Percentiles rank a stretch among this genome's conserved stretches.
These are phyloP conservation scores for Umbilicaria muhlenbergii DNA, from an alignment of 495 filamentous ascomycete species.

Conservation along the genomic window DNA sequence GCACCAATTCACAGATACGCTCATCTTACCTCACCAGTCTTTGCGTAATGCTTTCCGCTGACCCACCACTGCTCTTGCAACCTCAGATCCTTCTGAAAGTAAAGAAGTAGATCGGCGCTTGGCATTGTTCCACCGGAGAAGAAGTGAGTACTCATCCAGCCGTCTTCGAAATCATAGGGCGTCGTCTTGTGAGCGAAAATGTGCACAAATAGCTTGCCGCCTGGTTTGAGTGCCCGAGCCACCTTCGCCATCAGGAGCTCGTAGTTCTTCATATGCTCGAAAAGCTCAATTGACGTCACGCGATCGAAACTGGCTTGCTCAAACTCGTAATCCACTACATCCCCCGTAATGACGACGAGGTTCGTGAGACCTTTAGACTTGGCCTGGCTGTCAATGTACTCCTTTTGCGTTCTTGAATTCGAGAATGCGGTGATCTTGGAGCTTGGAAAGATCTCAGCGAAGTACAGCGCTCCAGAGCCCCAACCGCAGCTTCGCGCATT, in stretches of 20 bases:
- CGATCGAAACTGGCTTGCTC: slow-evolving; percentile 36
- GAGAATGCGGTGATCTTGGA: slow-evolving; percentile 45
- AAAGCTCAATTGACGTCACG: slow-evolving; percentile 47
- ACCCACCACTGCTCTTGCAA: slow-evolving; percentile 50
- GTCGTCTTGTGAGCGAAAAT: slow-evolving; percentile 43
- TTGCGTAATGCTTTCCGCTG: slow-evolving; percentile 45
- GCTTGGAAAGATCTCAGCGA: slow-evolving; percentile 42
- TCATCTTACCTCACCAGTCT: slow-evolving; percentile 42
- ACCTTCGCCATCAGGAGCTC: slow-evolving; percentile 46
- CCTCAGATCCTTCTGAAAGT: slow-evolving; percentile 45
- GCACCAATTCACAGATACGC: neutral
- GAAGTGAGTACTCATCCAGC: slow-evolving; percentile 59
- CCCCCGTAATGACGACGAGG: slow-evolving; percentile 41
- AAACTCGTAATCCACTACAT: slow-evolving; percentile 46
- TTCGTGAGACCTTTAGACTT: slow-evolving; percentile 35
- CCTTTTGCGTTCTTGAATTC: slow-evolving; percentile 47
- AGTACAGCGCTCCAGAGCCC: slow-evolving; percentile 46
- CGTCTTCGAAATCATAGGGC: slow-evolving; percentile 50
- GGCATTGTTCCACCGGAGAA: slow-evolving; percentile 58
- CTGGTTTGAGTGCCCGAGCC: slow-evolving; percentile 33
- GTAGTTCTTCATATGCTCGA: slow-evolving; percentile 66
- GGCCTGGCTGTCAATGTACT: slow-evolving; percentile 42
- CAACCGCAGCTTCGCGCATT: slow-evolving; percentile 37
- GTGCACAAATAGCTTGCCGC: slow-evolving; percentile 50
- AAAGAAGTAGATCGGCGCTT: slow-evolving; percentile 45